phyloP scores from a whole-genome alignment of 805 yeast genomes.

The Wickerhamiella shivajii region DNA sequence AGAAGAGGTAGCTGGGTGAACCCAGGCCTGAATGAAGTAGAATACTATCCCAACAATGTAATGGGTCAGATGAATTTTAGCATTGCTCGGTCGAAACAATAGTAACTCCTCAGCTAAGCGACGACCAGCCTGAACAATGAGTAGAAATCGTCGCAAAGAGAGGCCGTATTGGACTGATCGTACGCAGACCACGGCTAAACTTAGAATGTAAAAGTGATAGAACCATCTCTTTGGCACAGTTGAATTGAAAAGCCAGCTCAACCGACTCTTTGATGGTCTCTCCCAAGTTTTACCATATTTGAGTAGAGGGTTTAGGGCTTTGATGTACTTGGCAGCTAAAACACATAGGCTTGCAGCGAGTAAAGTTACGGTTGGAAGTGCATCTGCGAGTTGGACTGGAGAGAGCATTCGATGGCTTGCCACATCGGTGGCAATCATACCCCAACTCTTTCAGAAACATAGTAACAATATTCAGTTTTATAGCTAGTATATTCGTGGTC shows the following conservation, averaged over 20 bases:
- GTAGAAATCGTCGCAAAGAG: conserved; percentile 7
- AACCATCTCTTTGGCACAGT: conserved; percentile 25
- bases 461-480: no score
- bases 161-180: background rate
- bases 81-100: conserved; percentile 28
- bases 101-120: conserved; percentile 35
- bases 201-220: conserved; percentile 22
- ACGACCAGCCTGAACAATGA: conserved; percentile 33
- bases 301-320: conserved; percentile 14
- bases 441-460: no score
- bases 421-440: no score
- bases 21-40: conserved; percentile 24
- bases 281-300: conserved; percentile 21
- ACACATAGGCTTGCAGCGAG: conserved; percentile 10
- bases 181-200: conserved; percentile 7
- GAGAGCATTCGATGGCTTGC: no score
- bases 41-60: conserved; percentile 42
- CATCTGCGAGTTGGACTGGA: no score
- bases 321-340: conserved; percentile 8
- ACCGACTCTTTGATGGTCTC: background rate
- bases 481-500: no score
- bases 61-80: conserved; percentile 44
- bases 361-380: conserved; percentile 1
- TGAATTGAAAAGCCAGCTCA: conserved; percentile 8
- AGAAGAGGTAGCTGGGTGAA: background rate